phyloP scores from a whole-genome alignment of 257 asterid species.

The Asclepias syriaca region DNA sequence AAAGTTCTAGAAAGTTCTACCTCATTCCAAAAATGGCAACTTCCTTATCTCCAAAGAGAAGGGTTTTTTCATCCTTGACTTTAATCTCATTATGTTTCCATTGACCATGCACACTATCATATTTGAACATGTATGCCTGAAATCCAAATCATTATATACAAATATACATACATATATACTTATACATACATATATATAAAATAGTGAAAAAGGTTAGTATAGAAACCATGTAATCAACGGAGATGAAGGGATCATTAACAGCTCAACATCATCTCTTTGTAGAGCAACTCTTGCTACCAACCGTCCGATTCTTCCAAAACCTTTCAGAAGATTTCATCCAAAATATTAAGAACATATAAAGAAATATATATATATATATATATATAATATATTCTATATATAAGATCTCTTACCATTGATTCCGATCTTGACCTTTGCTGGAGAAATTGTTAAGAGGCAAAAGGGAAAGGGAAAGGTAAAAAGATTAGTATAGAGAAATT shows the following conservation, averaged over 20 bases:
- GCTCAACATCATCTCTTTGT: constrained; percentile 57
- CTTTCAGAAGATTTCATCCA: constrained; percentile 11
- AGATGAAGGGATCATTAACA: constrained; percentile 66
- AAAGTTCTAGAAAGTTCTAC: background rate
- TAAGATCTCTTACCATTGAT: constrained; percentile 48
- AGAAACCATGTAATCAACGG: constrained; percentile 47
- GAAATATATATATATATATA: background rate
- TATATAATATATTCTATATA: background rate
- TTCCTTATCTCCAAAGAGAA: constrained; percentile 18
- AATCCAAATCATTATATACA: background rate
- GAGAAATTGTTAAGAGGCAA: background rate
- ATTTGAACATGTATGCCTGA: constrained; percentile 24
- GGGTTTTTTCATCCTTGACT: constrained; percentile 23
- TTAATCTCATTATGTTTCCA: constrained; percentile 23
- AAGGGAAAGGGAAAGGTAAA: background rate
- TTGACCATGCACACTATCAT: constrained; percentile 24
- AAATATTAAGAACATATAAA: background rate
- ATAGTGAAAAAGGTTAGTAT: background rate
- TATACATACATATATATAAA: too few species aligned
- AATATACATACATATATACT: background rate
- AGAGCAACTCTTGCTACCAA: constrained; percentile 61
- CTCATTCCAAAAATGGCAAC: constrained; percentile 18
- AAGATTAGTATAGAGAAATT: background rate
- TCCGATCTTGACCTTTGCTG: constrained; percentile 65
- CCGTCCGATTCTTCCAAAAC: constrained; percentile 66